These are phyloP conservation scores for Escovopsis sp. DNA, from an alignment of 2,329 filamentous ascomycete genomes.

Conservation along the genomic window DNA sequence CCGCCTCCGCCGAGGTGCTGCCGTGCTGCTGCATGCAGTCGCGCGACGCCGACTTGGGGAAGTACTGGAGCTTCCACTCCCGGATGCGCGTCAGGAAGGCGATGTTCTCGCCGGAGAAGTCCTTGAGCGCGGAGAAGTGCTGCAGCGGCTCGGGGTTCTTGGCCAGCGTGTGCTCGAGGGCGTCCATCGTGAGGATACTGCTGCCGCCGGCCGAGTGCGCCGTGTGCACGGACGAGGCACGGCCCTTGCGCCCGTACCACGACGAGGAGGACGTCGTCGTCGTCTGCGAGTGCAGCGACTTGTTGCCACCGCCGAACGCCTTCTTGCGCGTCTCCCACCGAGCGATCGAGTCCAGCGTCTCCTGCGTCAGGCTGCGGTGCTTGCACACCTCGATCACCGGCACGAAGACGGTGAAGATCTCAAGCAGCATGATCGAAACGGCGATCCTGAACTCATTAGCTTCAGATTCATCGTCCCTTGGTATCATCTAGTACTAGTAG, in stretches of 20 bases:
- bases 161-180: conserved; percentile 41
- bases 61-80: conserved; percentile 21
- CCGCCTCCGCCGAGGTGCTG: not conserved
- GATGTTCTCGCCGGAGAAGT: conserved; percentile 55
- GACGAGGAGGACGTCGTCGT: conserved; percentile 21
- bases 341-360: conserved; percentile 33
- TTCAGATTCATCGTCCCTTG: conserved; percentile 3
- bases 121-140: conserved; percentile 43
- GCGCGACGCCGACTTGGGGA: too few species aligned
- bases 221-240: conserved; percentile 18
- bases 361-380: conserved; percentile 28
- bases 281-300: conserved; percentile 19
- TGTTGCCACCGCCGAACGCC: conserved; percentile 14
- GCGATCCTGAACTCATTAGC: conserved; percentile 34
- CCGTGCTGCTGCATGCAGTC: too few species aligned
- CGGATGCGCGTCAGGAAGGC: conserved; percentile 45
- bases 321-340: conserved; percentile 30
- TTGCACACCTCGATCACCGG: conserved; percentile 42
- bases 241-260: conserved; percentile 19
- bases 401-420: conserved; percentile 47
- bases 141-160: conserved; percentile 41
- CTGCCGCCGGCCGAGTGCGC: conserved; percentile 16
- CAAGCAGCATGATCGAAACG: conserved; percentile 45
- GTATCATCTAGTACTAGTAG: not conserved
- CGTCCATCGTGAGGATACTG: conserved; percentile 41